phyloP scores from a whole-genome alignment of 768 basidiomycete species.

The Gymnopilus junonius region DNA sequence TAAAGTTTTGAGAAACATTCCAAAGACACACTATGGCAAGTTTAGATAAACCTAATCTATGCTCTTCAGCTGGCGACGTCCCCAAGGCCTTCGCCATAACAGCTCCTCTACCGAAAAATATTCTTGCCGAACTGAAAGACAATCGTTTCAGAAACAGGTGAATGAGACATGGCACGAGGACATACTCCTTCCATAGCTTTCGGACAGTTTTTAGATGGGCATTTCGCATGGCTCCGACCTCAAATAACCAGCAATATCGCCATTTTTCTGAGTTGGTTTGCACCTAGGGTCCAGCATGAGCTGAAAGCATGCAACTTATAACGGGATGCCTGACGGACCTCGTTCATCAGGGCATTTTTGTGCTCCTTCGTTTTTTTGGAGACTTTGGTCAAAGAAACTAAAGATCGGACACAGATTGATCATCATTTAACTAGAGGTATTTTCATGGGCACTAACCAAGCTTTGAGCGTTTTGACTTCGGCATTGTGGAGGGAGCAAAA shows the following conservation, averaged over 20 bases:
- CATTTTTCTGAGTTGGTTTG: slow-evolving; percentile 87
- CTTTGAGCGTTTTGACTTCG: slow-evolving; percentile 88
- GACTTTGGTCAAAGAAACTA: slow-evolving; percentile 94
- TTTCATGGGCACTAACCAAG: slow-evolving; percentile 59
- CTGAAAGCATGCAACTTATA: not conserved
- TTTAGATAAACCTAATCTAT: slow-evolving; percentile 75
- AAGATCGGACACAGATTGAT: slow-evolving; percentile 16
- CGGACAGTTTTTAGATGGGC: slow-evolving; percentile 93
- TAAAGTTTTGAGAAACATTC: slow-evolving; percentile 2
- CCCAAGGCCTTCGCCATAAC: slow-evolving; percentile 98
- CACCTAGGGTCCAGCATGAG: slow-evolving; percentile 49
- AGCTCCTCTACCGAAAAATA: slow-evolving; percentile 85
- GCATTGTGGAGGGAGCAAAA: slow-evolving; percentile 58
- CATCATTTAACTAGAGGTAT: not conserved
- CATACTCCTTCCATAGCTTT: slow-evolving; percentile 91
- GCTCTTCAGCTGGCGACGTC: slow-evolving; percentile 84
- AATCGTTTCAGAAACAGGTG: not conserved
- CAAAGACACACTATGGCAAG: slow-evolving; percentile 67
- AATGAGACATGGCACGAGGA: slow-evolving; percentile 9
- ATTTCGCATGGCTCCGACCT: slow-evolving; percentile 95
- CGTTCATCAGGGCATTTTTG: slow-evolving; percentile 81
- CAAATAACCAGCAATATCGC: slow-evolving; percentile 95
- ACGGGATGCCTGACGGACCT: slow-evolving; percentile 50
- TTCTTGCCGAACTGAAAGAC: slow-evolving; percentile 71
- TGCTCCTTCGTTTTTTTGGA: slow-evolving; percentile 91